Evolutionary conservation across 495 filamentous ascomycete genomes (phyloP), one percentile per base, ranked within the genome.

Genomic region (Neurospora sp.): DNA sequence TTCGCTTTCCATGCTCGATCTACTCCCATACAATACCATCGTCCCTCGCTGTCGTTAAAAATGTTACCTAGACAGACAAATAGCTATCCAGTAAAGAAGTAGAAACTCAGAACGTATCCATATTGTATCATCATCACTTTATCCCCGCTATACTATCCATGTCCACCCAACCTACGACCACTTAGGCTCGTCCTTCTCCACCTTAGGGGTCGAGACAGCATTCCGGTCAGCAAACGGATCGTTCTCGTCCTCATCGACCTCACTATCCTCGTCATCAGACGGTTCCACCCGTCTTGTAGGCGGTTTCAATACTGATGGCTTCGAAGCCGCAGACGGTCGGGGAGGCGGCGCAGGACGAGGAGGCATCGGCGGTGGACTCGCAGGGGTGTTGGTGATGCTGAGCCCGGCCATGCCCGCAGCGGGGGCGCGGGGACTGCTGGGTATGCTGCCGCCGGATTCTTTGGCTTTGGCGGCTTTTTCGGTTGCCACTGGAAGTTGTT

Each of bases 151-250:
- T 4, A 5, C 24, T 59, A 24, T 54, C 48, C 48, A 59, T 21
- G 1, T 62, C 17, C 54, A 66, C 17, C 54, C 54, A 15, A 66
- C 54, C 48, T 66, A 66, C 54, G 54, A 66, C 73, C 73, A 74
- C 71, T 70, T 74, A 5, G 73, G 59, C 36, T 73, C 74, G 34
- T 71, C 71, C 48, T 28, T 70, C 21, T 71, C 71, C 74, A 70
- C 21, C 71, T 75, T 75, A 73, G 74, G 74, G 45, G 69, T 75
- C 11, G n/a, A 34, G 28, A 77, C 62, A 37, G 87, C 92, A 82
- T 94, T 93, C 11, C 86, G 85, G 79, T 95, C 92, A 19, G 90
- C 91, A 77, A 95, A 95, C 5, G 92, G 92, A 79, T 94, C 88
- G 76, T 94, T 86, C 74, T 91, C 89, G 11, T 90, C 89, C 28